Evolutionary conservation across 495 filamentous ascomycete genomes (phyloP).

Genomic region (Pseudoneurospora amorphoporcata): DNA sequence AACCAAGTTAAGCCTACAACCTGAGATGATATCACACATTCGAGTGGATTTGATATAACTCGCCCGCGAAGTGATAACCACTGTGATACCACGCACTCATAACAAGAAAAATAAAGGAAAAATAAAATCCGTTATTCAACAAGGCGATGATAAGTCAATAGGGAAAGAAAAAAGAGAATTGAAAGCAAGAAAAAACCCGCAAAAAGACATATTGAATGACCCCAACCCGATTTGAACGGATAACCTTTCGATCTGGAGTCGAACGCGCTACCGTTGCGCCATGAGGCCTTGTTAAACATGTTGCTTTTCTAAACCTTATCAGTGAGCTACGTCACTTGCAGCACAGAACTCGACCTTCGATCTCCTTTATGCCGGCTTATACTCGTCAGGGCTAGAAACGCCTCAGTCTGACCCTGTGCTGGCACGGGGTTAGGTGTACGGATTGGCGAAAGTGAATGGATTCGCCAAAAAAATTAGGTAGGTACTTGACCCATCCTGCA

Average conservation of each 20-base stretch:
- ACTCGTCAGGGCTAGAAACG: no score
- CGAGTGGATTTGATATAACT: neutral
- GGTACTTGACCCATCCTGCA: no score
- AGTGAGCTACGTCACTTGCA: neutral
- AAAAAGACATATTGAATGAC: neutral
- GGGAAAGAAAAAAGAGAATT: neutral
- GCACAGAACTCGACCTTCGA: neutral
- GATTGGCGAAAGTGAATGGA: no score
- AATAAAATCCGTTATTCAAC: no score
- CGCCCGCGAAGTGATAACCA: neutral
- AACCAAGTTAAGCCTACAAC: neutral
- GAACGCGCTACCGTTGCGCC: constrained; percentile 36
- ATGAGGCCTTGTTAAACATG: neutral
- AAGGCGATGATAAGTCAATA: neutral
- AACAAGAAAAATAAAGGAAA: neutral
- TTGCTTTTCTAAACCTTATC: neutral
- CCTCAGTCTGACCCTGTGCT: no score
- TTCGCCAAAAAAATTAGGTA: no score
- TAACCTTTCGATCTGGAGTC: constrained; percentile 39
- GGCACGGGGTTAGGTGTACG: no score
- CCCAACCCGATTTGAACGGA: constrained; percentile 16
- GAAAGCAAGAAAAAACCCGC: neutral
- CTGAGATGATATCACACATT: neutral
- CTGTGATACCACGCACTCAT: neutral
- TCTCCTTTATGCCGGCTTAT: neutral